Conservation (phyloP, 495 filamentous ascomycete species). For the Penicillium riverlandense region DNA sequence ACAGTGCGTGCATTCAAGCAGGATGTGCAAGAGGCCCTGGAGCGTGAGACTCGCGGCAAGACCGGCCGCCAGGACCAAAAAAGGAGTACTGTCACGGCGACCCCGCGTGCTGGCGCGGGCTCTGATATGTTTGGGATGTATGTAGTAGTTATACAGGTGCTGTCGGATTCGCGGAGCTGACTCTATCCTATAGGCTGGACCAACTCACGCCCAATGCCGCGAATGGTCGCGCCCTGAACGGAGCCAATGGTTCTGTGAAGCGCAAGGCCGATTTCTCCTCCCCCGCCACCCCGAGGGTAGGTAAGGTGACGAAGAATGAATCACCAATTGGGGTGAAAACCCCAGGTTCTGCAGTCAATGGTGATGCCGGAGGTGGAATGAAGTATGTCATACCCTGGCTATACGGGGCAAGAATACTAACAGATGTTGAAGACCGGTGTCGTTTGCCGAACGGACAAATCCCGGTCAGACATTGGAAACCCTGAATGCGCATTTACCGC, state of each 20-base stretch:
- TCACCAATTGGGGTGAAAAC: slow-evolving; percentile 25
- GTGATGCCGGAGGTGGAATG: slow-evolving; percentile 12
- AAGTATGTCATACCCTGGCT: slow-evolving; percentile 20
- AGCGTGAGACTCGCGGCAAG: slow-evolving; percentile 60
- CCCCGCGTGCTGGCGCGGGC: slow-evolving; percentile 54
- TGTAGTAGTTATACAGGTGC: slow-evolving; percentile 12
- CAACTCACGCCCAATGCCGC: slow-evolving; percentile 69
- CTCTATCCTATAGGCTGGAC: slow-evolving; percentile 53
- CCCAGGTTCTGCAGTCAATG: slow-evolving; percentile 12
- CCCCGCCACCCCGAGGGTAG: slow-evolving; percentile 45
- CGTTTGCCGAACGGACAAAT: slow-evolving; percentile 66
- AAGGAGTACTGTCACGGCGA: slow-evolving; percentile 46
- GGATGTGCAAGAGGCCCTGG: slow-evolving; percentile 75
- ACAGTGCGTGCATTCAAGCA: slow-evolving; percentile 73
- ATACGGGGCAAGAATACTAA: slow-evolving; percentile 5
- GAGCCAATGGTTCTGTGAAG: slow-evolving; percentile 51
- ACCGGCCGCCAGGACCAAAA: slow-evolving; percentile 54
- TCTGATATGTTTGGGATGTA: slow-evolving; percentile 82
- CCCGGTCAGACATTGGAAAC: slow-evolving; percentile 76
- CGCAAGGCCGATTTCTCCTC: slow-evolving; percentile 56
- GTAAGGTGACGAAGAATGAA: slow-evolving; percentile 30
- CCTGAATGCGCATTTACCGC: slow-evolving; percentile 67
- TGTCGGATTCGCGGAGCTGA: not conserved
- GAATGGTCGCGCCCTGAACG: slow-evolving; percentile 30
- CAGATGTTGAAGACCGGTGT: slow-evolving; percentile 30